Base-by-base conservation (phyloP, 2,329 filamentous ascomycete species). In the Metarhizium humberi region DNA sequence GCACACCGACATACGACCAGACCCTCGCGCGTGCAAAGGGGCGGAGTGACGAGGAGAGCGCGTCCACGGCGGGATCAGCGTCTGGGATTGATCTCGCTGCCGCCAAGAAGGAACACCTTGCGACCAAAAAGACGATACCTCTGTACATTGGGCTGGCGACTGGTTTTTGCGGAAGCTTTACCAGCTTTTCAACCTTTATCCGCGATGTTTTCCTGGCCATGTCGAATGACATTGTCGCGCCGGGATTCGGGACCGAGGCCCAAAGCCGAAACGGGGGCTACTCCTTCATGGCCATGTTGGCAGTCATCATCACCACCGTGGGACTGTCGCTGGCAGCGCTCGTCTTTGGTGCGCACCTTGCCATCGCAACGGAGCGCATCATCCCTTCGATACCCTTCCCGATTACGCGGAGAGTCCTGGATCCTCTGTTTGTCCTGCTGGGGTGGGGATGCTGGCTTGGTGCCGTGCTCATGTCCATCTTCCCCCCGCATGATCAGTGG, bases 111-210 rank as follows among this genome's bases (percentile, higher is more conserved):
- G 77, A 76, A 1, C 82, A 88, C 65, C 68, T 79, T 42, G 76
- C 83, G 5, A 72, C 77, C 32, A 96, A 96, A 67, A 95, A 95
- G 74, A 88, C 88, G 0, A 87, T 95, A 32, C 92, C 92, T 0
- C 76, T 96, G 0, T 96, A 95, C 66, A 87, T 95, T 56, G 92
- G 88, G 52, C 80, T 96, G 6, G 82, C 89, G 0, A 95, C 88
- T 0, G 92, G 88, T 11, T 94, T 94, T 69, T 95, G 90, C 64
- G 90, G 92, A 58, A 92, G 88, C 61, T 89, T 94, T 64, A 96
- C 92, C 0, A 92, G 87, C 10, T 96, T 96, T 70, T 95, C 91
- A 0, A 84, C 86, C 20, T 95, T 95, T 66, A 85, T 92, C 50
- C 80, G 88, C 6, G 92, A 95, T 63, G 72, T 79, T 14, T 95